Evolutionary conservation across 2,329 filamentous ascomycete species (phyloP), one percentile per base, ranked within the genome.

Genomic region (Talaromyces sp.): DNA sequence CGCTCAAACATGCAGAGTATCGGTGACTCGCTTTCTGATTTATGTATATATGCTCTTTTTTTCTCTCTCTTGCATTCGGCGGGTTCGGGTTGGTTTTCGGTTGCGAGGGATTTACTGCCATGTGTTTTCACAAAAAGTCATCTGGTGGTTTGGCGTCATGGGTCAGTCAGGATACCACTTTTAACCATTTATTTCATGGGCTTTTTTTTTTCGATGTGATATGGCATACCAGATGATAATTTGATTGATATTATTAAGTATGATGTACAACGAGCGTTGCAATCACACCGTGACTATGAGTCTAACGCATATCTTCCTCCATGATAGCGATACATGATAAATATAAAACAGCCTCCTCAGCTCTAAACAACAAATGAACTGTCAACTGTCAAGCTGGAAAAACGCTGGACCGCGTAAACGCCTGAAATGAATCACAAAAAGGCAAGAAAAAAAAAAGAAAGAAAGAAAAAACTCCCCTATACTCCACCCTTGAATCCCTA

Each of bases 1-100:
- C 71, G 36, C 63, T 78, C 66, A 77, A 73, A 64, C 69, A 71
- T 52, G 58, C 66, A 10, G 62, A 60, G 19, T 63, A 57, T 28
- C 7, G 27, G 0, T 62, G 25, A 62, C 36, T 19, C 10, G 17
- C 4, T 33, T 42, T 28, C n/a, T 4, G 27, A 10, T 27, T 17
- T n/a, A 27, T 28, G 13, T 32, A 42, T 22, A 13, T 19, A 15
- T 22, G 11, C 27, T n/a, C 22, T 51, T 51, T 13, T 28, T 42
- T 58, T n/a, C 27, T n/a, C 27, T n/a, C 6, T 19, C 44, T 47
- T 47, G 44, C 44, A 47, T 47, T 47, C 19, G 44, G 44, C 44
- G 44, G 11, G 22, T 47, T 47, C 4, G 19, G 44, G 44, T 47
- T 39, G 32, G 27, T n/a, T 27, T 19, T 15, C 30, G 36, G 36